Percentiles rank a stretch among this genome's conserved stretches.
These are phyloP conservation scores for Selaginella moellendorffii DNA, from an alignment of 75 land plant genomes.

Conservation along the genomic window DNA sequence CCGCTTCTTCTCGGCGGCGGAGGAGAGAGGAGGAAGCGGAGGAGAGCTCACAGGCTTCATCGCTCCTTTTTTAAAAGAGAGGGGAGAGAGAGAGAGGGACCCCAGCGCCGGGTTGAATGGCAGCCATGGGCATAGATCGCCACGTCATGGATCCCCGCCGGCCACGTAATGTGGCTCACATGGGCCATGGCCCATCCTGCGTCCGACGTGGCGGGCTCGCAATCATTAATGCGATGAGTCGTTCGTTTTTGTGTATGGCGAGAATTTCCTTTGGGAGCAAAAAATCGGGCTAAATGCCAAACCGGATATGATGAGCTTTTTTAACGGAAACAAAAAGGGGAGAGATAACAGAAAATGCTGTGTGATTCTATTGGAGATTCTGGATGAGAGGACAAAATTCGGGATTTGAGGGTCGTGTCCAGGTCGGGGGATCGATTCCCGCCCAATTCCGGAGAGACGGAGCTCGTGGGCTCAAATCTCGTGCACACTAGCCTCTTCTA, in stretches of 20 bases:
- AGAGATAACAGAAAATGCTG: no score
- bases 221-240: neutral
- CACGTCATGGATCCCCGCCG: neutral
- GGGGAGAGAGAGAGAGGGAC: no score
- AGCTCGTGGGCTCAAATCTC: no score
- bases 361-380: no score
- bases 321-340: neutral
- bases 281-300: neutral
- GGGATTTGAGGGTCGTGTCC: conserved; percentile 2
- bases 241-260: neutral
- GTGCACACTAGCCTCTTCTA: no score
- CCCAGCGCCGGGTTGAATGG: no score
- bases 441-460: no score
- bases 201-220: neutral
- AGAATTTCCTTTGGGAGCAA: neutral
- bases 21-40: no score
- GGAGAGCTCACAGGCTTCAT: no score
- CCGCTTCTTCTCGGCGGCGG: no score
- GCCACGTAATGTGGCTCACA: neutral
- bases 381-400: neutral
- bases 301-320: neutral
- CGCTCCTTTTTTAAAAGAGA: no score
- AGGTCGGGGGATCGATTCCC: no score
- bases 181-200: neutral
- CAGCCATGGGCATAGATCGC: neutral